Conservation (phyloP, 345 rosid species). For the Brassica carinata region DNA sequence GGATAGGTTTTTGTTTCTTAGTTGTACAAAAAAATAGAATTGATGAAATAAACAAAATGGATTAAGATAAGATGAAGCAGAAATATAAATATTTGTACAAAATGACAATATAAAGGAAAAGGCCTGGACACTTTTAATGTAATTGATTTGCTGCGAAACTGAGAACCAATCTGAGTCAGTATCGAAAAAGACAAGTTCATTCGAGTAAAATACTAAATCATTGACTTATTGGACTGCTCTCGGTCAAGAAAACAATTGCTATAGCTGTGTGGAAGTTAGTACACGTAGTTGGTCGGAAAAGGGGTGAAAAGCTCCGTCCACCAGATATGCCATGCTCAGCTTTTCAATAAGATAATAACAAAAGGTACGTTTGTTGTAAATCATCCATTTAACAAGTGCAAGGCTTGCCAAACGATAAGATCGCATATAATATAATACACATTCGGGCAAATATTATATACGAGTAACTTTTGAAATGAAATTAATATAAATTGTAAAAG, state of each 20-base stretch:
- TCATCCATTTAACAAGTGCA: not conserved
- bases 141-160: not conserved
- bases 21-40: not conserved
- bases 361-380: not conserved
- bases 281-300: slow-evolving; percentile 1
- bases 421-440: not conserved
- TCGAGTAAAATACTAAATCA: not conserved
- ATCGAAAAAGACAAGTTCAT: slow-evolving; percentile 12
- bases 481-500: not conserved
- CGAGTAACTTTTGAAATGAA: not conserved
- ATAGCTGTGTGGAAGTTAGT: not conserved
- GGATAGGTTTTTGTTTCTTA: not conserved
- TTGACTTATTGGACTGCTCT: not conserved
- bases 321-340: not conserved
- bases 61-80: not conserved
- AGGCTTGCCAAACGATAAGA: not conserved
- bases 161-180: not conserved
- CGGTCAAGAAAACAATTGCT: slow-evolving; percentile 4
- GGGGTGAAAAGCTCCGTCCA: not conserved
- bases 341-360: not conserved
- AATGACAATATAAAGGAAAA: not conserved
- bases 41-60: not conserved
- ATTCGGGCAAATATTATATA: not conserved
- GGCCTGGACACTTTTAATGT: not conserved
- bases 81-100: not conserved